A percentile compares a stretch with the other conserved stretches of the same genome.
Evolutionary conservation across 805 yeast species (phyloP).

Genomic region (Nakazawaea holstii): DNA sequence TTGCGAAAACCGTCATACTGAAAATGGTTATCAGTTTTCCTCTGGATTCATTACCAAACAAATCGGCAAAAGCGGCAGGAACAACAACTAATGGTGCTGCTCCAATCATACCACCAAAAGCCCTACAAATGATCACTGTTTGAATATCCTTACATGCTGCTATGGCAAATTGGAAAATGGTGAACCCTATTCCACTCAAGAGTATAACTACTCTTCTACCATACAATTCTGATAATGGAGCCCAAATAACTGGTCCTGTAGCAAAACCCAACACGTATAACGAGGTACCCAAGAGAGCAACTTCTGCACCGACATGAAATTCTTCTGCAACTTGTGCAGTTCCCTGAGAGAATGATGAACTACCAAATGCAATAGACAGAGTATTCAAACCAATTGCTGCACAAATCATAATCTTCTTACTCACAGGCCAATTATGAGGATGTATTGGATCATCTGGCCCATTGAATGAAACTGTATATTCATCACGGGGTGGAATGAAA

Average conservation of each 20-base stretch:
- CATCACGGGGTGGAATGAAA: constrained; percentile 44
- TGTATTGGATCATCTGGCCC: constrained; percentile 76
- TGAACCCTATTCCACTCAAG: constrained; percentile 50
- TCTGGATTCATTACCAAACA: constrained; percentile 59
- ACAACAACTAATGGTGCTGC: constrained; percentile 83
- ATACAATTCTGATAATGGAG: constrained; percentile 75
- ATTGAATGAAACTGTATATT: constrained; percentile 65
- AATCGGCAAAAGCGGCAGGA: constrained; percentile 83
- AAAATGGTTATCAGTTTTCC: constrained; percentile 75
- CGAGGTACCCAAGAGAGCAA: constrained; percentile 72
- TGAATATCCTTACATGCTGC: constrained; percentile 79
- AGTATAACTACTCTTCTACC: constrained; percentile 65
- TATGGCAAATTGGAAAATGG: constrained; percentile 61
- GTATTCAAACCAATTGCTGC: constrained; percentile 43
- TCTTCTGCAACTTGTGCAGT: constrained; percentile 39
- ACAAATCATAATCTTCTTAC: constrained; percentile 40
- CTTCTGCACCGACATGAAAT: constrained; percentile 60
- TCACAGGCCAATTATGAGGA: constrained; percentile 72
- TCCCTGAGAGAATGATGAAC: constrained; percentile 75
- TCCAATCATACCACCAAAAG: constrained; percentile 76
- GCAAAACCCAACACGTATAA: constrained; percentile 92
- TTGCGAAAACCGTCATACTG: constrained; percentile 66
- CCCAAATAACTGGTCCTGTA: constrained; percentile 87
- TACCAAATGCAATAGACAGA: constrained; percentile 60
- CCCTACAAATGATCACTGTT: constrained; percentile 70